Base-by-base conservation (phyloP, 768 basidiomycete genomes). In the Rhodotorula sphaerocarpa region DNA sequence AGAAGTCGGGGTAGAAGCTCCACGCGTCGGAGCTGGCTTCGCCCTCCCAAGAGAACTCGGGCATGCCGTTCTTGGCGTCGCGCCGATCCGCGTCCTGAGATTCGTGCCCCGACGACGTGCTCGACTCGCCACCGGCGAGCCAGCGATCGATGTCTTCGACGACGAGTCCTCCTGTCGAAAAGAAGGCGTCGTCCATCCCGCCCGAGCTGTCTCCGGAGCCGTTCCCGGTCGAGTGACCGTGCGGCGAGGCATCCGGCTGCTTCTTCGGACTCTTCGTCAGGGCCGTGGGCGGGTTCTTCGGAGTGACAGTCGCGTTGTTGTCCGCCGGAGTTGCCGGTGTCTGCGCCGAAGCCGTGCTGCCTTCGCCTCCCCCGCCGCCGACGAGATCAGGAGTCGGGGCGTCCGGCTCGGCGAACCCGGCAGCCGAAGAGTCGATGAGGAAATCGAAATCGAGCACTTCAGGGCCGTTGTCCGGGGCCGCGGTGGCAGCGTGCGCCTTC, bases 361-460 rank as follows among this genome's bases (percentile, higher is more conserved):
- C 36, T 39, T 39, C 36, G 36, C 36, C 36, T 16, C 36, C 42
- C 21, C 16, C 16, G 3, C 39, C 57, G n/a, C 50, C 60, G 36
- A 47, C 57, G 33, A 57, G 58, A 7, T 63, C 66, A n/a, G 55
- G 61, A 7, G 61, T 54, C 5, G 42, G 11, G 1, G 62, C 56
- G 28, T 45, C 18, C 7, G 63, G 53, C 14, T 34, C 14, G 56
- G 64, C 67, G 56, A 68, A 68, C 0, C 62, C 67, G 1, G 62
- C 67, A 0, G 59, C 67, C 0, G 59, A 55, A 21, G 63, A 42
- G 50, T 68, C 67, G 48, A 68, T 58, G 52, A 33, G 64, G n/a
- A 57, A 41, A 39, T 55, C 36, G 7, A 61, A 61, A 34, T 63
- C 59, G 63, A 58, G 55, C 15, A 47, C 55, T n/a, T n/a, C n/a